These are phyloP conservation scores for Fraxinus xanthoxyloides DNA, from an alignment of 305 asterid genomes.

Conservation along the genomic window DNA sequence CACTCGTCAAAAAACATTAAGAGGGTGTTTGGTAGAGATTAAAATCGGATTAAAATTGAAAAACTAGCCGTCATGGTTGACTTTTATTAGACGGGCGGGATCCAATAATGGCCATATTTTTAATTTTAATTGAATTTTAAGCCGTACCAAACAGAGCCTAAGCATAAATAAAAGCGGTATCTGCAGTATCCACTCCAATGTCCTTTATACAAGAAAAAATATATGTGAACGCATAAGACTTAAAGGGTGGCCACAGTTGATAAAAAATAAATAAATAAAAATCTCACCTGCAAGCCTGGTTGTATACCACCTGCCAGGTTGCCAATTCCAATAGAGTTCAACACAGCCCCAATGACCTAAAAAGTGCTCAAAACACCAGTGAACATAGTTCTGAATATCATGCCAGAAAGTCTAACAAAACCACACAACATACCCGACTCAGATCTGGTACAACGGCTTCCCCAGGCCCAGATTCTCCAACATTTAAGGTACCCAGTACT, in stretches of 20 bases:
- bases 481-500: slow-evolving; percentile 69
- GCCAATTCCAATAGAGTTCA: slow-evolving; percentile 69
- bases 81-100: too few relatives aligned
- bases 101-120: too few relatives aligned
- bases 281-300: slow-evolving; percentile 58
- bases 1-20: not conserved
- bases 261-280: not conserved
- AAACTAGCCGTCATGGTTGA: too few relatives aligned
- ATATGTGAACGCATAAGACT: not conserved
- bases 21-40: too few relatives aligned
- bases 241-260: not conserved
- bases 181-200: not conserved
- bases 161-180: not conserved
- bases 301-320: slow-evolving; percentile 54
- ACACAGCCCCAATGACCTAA: slow-evolving; percentile 85
- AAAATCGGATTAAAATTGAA: too few relatives aligned
- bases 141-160: too few relatives aligned
- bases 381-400: not conserved
- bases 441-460: slow-evolving; percentile 67
- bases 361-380: slow-evolving; percentile 14
- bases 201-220: slow-evolving; percentile 1
- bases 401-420: not conserved
- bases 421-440: slow-evolving; percentile 55
- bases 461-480: slow-evolving; percentile 73
- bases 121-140: too few relatives aligned